Conservation (phyloP, 2,329 filamentous ascomycete genomes). For the Colletotrichum chlorophyti region DNA sequence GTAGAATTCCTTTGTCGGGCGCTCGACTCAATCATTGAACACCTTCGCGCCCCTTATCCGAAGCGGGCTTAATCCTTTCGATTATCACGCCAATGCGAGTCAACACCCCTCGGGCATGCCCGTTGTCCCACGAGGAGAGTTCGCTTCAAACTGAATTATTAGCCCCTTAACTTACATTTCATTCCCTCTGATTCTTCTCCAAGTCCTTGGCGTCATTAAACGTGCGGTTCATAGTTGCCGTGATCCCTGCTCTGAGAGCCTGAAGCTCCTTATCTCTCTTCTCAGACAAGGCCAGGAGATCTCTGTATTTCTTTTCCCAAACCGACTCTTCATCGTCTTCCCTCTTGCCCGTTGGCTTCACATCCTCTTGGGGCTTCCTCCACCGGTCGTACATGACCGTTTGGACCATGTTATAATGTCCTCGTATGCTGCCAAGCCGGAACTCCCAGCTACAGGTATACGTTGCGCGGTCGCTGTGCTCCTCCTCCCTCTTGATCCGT, state of each 20-base stretch:
- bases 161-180: background rate
- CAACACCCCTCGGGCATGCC: no score
- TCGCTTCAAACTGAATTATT: no score
- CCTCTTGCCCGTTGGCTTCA: conserved; percentile 21
- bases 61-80: background rate
- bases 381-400: conserved; percentile 51
- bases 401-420: conserved; percentile 60
- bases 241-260: conserved; percentile 49
- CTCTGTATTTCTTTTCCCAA: conserved; percentile 61
- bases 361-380: conserved; percentile 38
- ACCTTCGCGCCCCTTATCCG: background rate
- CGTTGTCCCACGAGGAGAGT: no score
- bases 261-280: conserved; percentile 61
- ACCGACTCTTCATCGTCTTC: conserved; percentile 27
- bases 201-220: conserved; percentile 5
- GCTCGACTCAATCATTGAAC: no score
- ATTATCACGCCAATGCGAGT: background rate
- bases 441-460: conserved; percentile 65
- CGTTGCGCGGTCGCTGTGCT: conserved; percentile 46
- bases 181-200: no score
- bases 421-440: conserved; percentile 58
- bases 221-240: conserved; percentile 40
- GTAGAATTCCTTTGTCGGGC: no score
- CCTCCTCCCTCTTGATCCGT: conserved; percentile 52
- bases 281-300: conserved; percentile 65